A percentile compares a stretch with the other conserved stretches of the same genome.
Evolutionary conservation across 73 alveolate genomes (phyloP).

Genomic region (Stentor roeselii): DNA sequence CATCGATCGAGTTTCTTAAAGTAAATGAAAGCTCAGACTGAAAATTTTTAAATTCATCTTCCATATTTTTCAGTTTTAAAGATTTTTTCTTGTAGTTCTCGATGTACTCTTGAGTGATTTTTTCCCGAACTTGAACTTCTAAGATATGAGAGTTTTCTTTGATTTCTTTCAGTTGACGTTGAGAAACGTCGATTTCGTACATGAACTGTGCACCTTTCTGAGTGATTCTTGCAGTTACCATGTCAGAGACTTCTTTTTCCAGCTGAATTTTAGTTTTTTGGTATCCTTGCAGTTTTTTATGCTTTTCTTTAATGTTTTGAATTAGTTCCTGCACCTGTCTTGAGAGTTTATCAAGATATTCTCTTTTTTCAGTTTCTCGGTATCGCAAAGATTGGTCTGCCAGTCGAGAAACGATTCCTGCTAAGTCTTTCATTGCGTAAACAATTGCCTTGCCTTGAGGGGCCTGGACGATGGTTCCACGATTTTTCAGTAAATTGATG

Average conservation of each 20-base stretch:
- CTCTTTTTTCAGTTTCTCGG: not conserved
- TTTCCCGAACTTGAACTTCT: not conserved
- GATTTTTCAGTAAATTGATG: too few relatives aligned
- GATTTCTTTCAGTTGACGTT: not conserved
- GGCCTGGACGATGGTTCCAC: not conserved
- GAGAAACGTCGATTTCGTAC: not conserved
- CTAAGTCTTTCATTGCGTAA: not conserved
- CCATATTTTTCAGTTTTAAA: not conserved
- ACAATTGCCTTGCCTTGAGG: not conserved
- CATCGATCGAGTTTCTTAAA: not conserved
- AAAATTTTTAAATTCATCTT: not conserved
- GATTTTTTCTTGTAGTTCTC: not conserved
- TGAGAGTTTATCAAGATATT: not conserved
- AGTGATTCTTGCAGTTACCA: not conserved
- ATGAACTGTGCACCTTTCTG: conserved; percentile 2
- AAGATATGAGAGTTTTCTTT: not conserved
- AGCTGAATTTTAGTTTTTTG: too few relatives aligned
- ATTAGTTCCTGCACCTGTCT: not conserved
- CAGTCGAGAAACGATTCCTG: not conserved
- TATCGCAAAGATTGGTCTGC: not conserved
- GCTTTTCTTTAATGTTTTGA: not conserved
- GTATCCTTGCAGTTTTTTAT: not conserved
- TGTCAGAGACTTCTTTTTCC: not conserved
- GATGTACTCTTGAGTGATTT: not conserved
- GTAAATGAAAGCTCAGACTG: not conserved